Evolutionary conservation across 805 yeast genomes (phyloP), one percentile per base, ranked within the genome.

Genomic region (Candida adriatica): DNA sequence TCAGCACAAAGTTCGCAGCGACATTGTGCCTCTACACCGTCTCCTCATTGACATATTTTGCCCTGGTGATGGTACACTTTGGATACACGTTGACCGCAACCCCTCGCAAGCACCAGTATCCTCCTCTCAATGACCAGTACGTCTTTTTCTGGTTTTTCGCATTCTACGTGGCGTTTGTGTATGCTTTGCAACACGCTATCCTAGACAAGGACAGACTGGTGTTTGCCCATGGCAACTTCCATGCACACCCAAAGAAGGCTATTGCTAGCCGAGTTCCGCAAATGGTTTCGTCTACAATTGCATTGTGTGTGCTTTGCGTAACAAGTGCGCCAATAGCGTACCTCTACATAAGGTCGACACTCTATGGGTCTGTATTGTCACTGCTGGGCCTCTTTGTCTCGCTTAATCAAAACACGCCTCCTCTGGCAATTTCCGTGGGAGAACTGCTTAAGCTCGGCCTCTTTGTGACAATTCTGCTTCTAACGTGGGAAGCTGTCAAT

Each of bases 401-500:
- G 36, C 59, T 58, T 60, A 75, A 56, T 34, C 51, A 45, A 26
- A 58, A 44, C 23, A 46, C 66, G 3, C 78, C 79, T 5, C 51
- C 56, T 7, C 51, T 53, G 32, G 49, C 49, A 14, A 42, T 66
- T 6, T 49, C 68, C 10, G 47, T 55, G 17, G 39, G 41, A 2
- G 48, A 59, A 6, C 49, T 55, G 29, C 13, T 56, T 11, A 56
- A 50, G 37, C 46, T 62, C 13, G 48, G 56, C 4, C 47, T 49
- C 15, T 47, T 56, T 3, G 58, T 63, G 18, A 66, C 51, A 38
- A 43, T 63, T n/a, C 39, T 59, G 15, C 53, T 59, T 23, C 47
- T 63, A 22, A 43, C 52, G 8, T 73, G 81, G 73, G 87, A 81
- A 45, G 27, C 68, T 7, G 51, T 70, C 16, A 77, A 78, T 47